Base-by-base conservation (phyloP, 257 asterid genomes). In the Solanum gandarillasii region DNA sequence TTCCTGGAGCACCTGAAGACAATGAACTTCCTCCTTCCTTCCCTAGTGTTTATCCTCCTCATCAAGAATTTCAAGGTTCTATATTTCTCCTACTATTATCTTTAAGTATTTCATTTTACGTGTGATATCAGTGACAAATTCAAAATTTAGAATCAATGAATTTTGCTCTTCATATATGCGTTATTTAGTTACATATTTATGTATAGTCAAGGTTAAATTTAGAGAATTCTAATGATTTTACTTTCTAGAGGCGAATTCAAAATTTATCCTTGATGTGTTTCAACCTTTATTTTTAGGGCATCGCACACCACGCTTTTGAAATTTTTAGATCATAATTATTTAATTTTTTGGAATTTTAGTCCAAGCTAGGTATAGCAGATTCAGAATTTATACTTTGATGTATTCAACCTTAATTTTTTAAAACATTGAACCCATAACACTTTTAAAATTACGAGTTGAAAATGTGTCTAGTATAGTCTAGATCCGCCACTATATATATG, bases 31-130 rank as follows among this genome's bases (percentile, higher is more conserved):
- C 91, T 23, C 60, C 87, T 91, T 0, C 87, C 91, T 5, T 85
- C 55, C 91, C 83, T 7, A 29, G 70, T 48, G 85, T 48, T 2
- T 81, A 46, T 48, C 86, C 94, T 48, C 87, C 94, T 48, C 87
- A 85, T 73, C 96, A 92, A 74, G 94, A 95, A 39, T 94, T 91
- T 89, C 94, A 90, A 4, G 95, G 98, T 94, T 27, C 31, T 81
- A 23, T 78, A 12, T 65, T 34, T 78, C 25, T n/a, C 11, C 41
- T 48, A 29, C 65, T 88, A 34, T 86, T 86, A 43, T 70, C 41
- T 55, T 31, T 14, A 41, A 6, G 14, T 32, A 7, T 4, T 72
- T n/a, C 16, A 9, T 84, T 71, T 71, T 58, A 31, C 7, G 2
- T 21, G 8, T 27, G 32, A 74, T 55, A 6, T 74, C 1, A 35